Base-by-base conservation (phyloP, 805 yeast species). In the Candida suzukii region DNA sequence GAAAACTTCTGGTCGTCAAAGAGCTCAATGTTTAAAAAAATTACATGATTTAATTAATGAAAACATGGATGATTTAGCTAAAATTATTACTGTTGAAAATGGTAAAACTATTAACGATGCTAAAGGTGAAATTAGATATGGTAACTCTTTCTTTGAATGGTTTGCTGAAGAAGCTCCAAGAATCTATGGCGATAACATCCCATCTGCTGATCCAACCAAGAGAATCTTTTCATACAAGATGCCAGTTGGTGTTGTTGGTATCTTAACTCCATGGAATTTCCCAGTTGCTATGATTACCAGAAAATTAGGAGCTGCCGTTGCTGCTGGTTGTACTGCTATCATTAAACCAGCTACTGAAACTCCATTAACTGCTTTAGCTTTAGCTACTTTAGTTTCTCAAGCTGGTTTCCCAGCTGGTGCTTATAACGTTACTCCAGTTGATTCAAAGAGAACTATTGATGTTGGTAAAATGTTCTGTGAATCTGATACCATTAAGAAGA, bases 101-200 rank as follows among this genome's bases (percentile, higher is more conserved):
- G 95, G 95, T 28, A 84, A 84, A 60, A 74, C 90, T 1, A 60
- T 70, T 13, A 71, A 76, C 1, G 93, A 84, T 56, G 80, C 91
- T n/a, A 56, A 63, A 38, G 90, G 88, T 5, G 93, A 84, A 57
- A 70, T 83, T 24, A 58, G 53, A 38, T 78, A 80, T 50, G 80
- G 83, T 10, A 82, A 87, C 1, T 74, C 85, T 7, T 88, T 83
- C 61, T 83, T 86, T 58, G 88, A 87, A 56, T 90, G 97, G 96
- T 90, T 79, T 56, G 71, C 95, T 26, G 93, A 83, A 58, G 85
- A 79, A 50, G 91, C 91, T 8, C 84, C 88, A 31, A 71, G 88
- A 50, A 60, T 74, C 22, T 65, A 76, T 41, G 93, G 91, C n/a
- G 81, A 79, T 47, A 64, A 71, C 16, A 76, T 83, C 41, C 72